phyloP scores from a whole-genome alignment of 1,139 yeast genomes.

The Protomyces arabidopsidicola region DNA sequence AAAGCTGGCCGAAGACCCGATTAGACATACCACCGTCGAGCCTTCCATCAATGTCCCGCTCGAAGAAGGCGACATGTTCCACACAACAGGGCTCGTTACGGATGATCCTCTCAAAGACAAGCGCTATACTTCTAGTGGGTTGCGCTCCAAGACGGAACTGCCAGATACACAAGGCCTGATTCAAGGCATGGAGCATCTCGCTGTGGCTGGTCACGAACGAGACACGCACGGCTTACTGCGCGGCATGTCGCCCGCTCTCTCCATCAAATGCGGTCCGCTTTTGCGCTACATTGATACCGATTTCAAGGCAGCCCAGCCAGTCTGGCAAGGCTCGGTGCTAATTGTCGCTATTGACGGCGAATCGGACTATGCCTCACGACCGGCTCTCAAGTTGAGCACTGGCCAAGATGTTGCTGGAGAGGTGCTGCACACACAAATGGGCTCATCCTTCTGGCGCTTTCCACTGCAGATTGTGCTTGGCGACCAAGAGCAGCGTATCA shows the following conservation, averaged over 20 bases:
- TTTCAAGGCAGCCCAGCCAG: background rate
- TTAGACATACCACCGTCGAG: background rate
- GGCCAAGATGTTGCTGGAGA: conserved; percentile 17
- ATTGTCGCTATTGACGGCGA: conserved; percentile 30
- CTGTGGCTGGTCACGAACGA: conserved; percentile 18
- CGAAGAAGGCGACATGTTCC: conserved; percentile 20
- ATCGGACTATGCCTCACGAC: conserved; percentile 52
- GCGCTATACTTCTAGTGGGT: conserved; percentile 20
- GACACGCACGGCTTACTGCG: conserved; percentile 13
- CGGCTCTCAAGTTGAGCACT: conserved; percentile 41
- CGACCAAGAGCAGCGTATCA: conserved; percentile 15
- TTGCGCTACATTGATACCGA: conserved; percentile 17
- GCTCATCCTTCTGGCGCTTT: conserved; percentile 25
- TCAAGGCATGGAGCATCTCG: conserved; percentile 24
- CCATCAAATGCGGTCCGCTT: conserved; percentile 23
- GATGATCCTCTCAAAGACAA: conserved; percentile 25
- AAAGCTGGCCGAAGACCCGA: background rate
- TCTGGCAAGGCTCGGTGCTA: conserved; percentile 12
- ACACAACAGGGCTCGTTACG: conserved; percentile 26
- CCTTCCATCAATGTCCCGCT: conserved; percentile 25
- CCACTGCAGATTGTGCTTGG: conserved; percentile 5
- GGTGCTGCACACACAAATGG: conserved; percentile 9
- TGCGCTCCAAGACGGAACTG: conserved; percentile 1
- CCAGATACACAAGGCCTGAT: conserved; percentile 23
- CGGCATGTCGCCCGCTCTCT: conserved; percentile 18